These are phyloP conservation scores for Blakeslea trispora DNA, from an alignment of 371 early-diverging fungal genomes.

Conservation along the genomic window DNA sequence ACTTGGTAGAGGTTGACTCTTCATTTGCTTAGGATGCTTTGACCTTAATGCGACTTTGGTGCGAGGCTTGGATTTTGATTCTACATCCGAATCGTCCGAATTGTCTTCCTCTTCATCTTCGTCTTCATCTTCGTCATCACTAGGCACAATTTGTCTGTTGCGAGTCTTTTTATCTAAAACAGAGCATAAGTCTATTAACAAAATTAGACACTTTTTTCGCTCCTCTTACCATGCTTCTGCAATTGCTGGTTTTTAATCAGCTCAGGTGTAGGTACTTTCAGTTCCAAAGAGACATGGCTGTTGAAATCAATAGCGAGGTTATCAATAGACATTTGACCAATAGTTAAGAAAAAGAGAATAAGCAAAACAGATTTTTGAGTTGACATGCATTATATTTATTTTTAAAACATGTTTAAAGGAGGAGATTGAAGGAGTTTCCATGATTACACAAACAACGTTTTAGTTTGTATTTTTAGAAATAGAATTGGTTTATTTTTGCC, in stretches of 20 bases:
- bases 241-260: conserved; percentile 3
- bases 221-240: conserved; percentile 1
- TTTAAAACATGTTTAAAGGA: conserved; percentile 3
- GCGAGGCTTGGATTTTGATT: conserved; percentile 8
- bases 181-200: too few relatives aligned
- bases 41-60: conserved; percentile 6
- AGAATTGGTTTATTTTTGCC: background rate
- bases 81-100: conserved; percentile 29
- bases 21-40: background rate
- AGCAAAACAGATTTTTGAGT: conserved; percentile 9
- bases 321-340: conserved; percentile 23
- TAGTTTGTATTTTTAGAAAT: background rate
- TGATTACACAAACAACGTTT: conserved; percentile 1
- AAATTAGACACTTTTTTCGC: background rate
- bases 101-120: conserved; percentile 28
- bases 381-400: background rate
- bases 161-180: conserved; percentile 17
- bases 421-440: background rate
- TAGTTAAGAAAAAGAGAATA: conserved; percentile 16
- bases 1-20: conserved; percentile 22
- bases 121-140: conserved; percentile 40
- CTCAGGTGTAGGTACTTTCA: conserved; percentile 7
- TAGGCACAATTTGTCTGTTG: conserved; percentile 39
- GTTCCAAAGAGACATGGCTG: conserved; percentile 26
- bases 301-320: conserved; percentile 30